Conservation (phyloP, 495 filamentous ascomycete species). For the Neurospora sp. region DNA sequence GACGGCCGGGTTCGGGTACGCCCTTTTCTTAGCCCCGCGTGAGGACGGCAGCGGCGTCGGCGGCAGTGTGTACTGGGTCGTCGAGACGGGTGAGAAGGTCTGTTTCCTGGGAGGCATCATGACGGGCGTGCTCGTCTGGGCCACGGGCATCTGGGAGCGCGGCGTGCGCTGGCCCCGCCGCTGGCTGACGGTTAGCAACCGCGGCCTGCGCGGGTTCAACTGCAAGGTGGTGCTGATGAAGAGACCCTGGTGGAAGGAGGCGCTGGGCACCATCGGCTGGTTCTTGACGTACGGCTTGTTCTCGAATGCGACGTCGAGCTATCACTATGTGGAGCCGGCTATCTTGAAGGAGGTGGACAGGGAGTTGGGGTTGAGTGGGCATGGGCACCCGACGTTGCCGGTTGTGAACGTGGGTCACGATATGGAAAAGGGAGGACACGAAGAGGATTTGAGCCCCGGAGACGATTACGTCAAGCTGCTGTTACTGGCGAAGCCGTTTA, state of each 20-base stretch:
- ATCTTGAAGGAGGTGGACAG: slow-evolving; percentile 41
- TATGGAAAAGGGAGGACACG: slow-evolving; percentile 48
- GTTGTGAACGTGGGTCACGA: slow-evolving; percentile 31
- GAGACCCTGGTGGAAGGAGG: slow-evolving; percentile 71
- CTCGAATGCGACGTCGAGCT: slow-evolving; percentile 52
- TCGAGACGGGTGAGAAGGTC: slow-evolving; percentile 80
- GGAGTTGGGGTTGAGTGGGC: slow-evolving; percentile 28
- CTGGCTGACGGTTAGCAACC: slow-evolving; percentile 81
- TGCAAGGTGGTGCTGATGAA: slow-evolving; percentile 87
- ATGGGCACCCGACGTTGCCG: slow-evolving; percentile 26
- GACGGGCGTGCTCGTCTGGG: slow-evolving; percentile 77
- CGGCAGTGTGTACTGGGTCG: slow-evolving; percentile 89
- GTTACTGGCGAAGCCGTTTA: slow-evolving; percentile 88
- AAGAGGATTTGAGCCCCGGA: slow-evolving; percentile 79
- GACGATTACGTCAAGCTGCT: slow-evolving; percentile 88
- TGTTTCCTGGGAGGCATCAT: slow-evolving; percentile 79
- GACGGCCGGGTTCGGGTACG: slow-evolving; percentile 75
- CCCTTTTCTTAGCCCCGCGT: slow-evolving; percentile 77
- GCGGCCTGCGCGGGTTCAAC: slow-evolving; percentile 84
- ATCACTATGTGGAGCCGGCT: slow-evolving; percentile 54
- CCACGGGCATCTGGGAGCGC: slow-evolving; percentile 88
- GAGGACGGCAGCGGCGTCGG: slow-evolving; percentile 86
- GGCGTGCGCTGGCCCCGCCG: slow-evolving; percentile 89
- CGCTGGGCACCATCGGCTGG: slow-evolving; percentile 57
- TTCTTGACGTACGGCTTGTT: slow-evolving; percentile 68